Base-by-base conservation (phyloP, 345 rosid genomes). In the Psidium friedrichsthalianum region DNA sequence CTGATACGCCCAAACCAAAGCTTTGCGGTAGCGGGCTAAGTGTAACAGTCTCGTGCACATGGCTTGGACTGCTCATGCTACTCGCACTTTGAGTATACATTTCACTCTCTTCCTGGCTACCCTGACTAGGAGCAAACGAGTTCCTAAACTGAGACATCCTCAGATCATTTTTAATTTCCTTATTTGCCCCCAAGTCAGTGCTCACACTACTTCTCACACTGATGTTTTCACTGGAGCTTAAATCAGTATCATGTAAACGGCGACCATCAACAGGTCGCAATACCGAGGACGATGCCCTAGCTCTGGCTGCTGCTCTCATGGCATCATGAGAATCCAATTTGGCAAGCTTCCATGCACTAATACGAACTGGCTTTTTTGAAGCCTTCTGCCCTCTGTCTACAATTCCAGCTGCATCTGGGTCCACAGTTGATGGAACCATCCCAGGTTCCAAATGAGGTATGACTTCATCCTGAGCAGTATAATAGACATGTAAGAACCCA, bases 251-350 rank as follows among this genome's bases (percentile, higher is more conserved):
- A 5, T 85, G 91, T 57, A 88, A 29, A 83, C 86, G 94, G 29
- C 86, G 96, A 86, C 87, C 92, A 69, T 95, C 96, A 84, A 96
- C 89, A 22, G 98, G 98, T 82, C 94, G 91, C 82, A 97, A 83
- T 74, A 97, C 98, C 51, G 99, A 97, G 44, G 98, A 97, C 6
- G 99, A 95, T 54, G 98, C 99, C 90, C 99, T 94, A 83, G 98
- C 99, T 90, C 93, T 96, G 51, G 98, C 98, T 51, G 98, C 99
- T 80, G 99, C 99, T 83, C 91, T 95, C 88, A 93, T 83, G 83
- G 98, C 99, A 82, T 96, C 98, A 80, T 86, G 87, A 13, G 98
- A 96, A 74, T 96, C 95, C 86, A 97, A 86, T 87, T 96, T 97
- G 51, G 98, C 98, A 51, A 97, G 98, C 86, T 92, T 96, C 99